These are phyloP conservation scores for Casuarina equisetifolia DNA, from an alignment of 306 rosid species.

Conservation along the genomic window DNA sequence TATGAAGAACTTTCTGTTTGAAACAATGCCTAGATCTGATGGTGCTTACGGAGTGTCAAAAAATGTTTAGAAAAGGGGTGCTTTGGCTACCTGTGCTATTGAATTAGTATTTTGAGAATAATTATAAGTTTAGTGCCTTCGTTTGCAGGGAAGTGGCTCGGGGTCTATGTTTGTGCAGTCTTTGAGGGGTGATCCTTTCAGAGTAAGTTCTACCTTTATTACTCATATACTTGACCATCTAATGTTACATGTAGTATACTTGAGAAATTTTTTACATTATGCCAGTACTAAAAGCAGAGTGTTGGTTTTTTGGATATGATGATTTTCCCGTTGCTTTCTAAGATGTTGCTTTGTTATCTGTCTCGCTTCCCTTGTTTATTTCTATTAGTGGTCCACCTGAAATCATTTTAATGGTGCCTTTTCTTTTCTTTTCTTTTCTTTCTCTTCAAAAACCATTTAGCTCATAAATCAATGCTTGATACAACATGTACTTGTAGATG, in stretches of 20 bases:
- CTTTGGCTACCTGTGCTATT: conserved; percentile 19
- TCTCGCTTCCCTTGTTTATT: not conserved
- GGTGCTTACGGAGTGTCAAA: no score
- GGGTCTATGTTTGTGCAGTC: conserved; percentile 85
- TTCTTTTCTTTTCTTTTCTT: not conserved
- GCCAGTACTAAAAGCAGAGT: not conserved
- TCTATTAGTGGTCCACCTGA: not conserved
- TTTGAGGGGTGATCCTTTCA: conserved; percentile 88
- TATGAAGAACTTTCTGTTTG: no score
- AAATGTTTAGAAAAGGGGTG: no score
- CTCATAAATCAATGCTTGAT: not conserved
- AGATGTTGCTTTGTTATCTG: not conserved
- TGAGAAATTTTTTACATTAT: not conserved
- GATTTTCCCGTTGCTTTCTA: not conserved
- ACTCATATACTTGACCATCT: conserved; percentile 11
- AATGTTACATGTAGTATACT: conserved; percentile 9
- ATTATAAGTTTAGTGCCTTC: conserved; percentile 16
- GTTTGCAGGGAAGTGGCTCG: conserved; percentile 59
- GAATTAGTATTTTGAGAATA: conserved; percentile 8
- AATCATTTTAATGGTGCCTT: not conserved
- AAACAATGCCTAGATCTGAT: no score
- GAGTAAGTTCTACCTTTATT: conserved; percentile 52
- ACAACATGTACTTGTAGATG: not conserved
- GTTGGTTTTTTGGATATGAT: not conserved
- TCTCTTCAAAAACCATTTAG: not conserved